A percentile compares a stretch with the other conserved stretches of the same genome.
phyloP scores from a whole-genome alignment of 176 grass and related monocot genomes.

The Carex cristatella region DNA sequence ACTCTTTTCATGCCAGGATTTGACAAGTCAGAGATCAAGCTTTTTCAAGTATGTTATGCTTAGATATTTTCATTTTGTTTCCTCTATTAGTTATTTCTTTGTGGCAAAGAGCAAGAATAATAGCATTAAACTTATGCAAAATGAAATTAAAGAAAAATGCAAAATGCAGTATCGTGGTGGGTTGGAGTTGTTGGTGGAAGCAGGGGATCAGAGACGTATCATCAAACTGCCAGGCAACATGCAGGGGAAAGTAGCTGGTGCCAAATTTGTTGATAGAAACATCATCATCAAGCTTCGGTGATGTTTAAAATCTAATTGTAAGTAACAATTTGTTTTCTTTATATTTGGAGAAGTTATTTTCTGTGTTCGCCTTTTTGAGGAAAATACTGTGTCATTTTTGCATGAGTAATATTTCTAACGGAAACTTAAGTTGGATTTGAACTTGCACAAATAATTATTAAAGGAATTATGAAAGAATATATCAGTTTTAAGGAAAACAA shows the following conservation, averaged over 20 bases:
- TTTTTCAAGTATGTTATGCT: constrained; percentile 59
- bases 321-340: not conserved
- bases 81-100: not conserved
- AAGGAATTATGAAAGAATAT: too few relatives aligned
- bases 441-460: too few relatives aligned
- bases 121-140: not conserved
- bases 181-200: constrained; percentile 72
- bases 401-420: not conserved
- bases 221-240: constrained; percentile 55
- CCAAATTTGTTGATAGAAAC: constrained; percentile 75
- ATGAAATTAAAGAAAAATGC: constrained; percentile 5
- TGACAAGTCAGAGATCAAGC: constrained; percentile 84
- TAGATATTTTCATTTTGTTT: not conserved
- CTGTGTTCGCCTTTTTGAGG: not conserved
- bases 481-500: too few relatives aligned
- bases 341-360: not conserved
- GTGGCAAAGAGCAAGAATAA: not conserved
- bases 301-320: not conserved
- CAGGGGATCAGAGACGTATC: constrained; percentile 80
- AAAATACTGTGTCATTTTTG: not conserved
- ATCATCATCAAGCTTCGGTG: constrained; percentile 60
- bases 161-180: constrained; percentile 79
- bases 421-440: not conserved
- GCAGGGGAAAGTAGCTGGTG: constrained; percentile 62
- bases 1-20: constrained; percentile 93